A percentile compares a stretch with the other conserved stretches of the same genome.
Conservation (phyloP, 495 filamentous ascomycete genomes). For the Hyphodiscus hymeniophilus region DNA sequence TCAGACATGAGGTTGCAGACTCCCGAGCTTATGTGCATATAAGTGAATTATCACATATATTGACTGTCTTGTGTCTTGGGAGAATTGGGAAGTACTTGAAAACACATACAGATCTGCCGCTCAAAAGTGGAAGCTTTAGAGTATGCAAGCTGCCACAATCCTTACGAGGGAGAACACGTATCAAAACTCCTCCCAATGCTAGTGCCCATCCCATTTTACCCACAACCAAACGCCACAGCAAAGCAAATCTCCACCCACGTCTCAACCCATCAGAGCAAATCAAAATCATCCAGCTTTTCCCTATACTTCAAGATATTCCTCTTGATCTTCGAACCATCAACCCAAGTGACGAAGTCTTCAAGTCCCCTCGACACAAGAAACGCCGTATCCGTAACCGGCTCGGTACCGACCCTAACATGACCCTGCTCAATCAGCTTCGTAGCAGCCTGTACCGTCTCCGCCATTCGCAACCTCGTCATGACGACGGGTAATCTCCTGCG, state of each 20-base stretch:
- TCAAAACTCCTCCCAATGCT: neutral
- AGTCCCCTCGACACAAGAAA: constrained; percentile 71
- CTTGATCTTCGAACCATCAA: constrained; percentile 95
- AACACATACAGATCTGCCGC: too few species aligned
- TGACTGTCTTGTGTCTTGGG: too few species aligned
- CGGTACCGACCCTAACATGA: constrained; percentile 86
- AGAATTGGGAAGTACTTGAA: too few species aligned
- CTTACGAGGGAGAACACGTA: too few species aligned
- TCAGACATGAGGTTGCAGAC: too few species aligned
- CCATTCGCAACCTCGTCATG: constrained; percentile 83
- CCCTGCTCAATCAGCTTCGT: constrained; percentile 89
- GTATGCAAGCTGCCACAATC: too few species aligned
- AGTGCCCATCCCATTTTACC: neutral
- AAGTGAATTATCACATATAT: too few species aligned
- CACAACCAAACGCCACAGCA: neutral
- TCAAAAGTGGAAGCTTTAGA: too few species aligned
- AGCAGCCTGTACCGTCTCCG: constrained; percentile 74
- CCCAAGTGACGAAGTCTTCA: constrained; percentile 98
- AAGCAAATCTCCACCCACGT: neutral
- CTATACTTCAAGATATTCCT: constrained; percentile 86
- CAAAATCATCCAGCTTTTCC: constrained; percentile 94
- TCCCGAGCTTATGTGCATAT: too few species aligned
- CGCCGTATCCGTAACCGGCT: constrained; percentile 81
- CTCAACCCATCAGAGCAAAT: constrained; percentile 54
- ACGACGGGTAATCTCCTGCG: constrained; percentile 73